Evolutionary conservation across 2,329 filamentous ascomycete genomes (phyloP), one percentile per base, ranked within the genome.

Genomic region (Emergomyces pasteurianus): DNA sequence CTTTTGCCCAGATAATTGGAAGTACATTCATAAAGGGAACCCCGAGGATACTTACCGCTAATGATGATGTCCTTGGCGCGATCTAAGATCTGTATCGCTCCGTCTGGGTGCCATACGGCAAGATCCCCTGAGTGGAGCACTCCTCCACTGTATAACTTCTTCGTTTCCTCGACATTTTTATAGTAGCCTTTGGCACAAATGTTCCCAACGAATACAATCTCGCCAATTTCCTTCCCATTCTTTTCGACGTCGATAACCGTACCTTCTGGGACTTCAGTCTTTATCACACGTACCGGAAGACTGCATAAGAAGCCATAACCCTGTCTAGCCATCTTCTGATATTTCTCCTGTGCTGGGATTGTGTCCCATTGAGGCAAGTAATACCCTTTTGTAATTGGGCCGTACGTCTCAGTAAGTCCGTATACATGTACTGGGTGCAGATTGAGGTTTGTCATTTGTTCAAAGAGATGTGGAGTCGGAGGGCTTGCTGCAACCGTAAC

Each of bases 51-150:
- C 81, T 67, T 78, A 89, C 89, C 89, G 59, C 89, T 95, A 64
- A 99, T 99, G 69, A 99, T 99, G 59, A 99, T 96, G 71, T 99
- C 94, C 78, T 99, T 99, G 16, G 90, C 89, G 23, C 94, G 83
- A 75, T 99, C 94, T 62, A 95, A 79, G 65, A 99, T 96, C 78
- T 97, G 90, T 52, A 91, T 86, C 61, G 89, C 88, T 1, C 92
- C 92, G 71, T 97, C 94, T 0, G 87, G 82, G 76, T 96, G 90
- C 88, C 89, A 92, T 0, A 97, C 92, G 0, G 94, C 94, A 56
- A 99, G 75, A 73, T 99, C 94, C 0, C 94, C 94, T 18, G 88
- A 92, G 75, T 96, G 94, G 68, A 91, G 77, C 23, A 86, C 90
- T 2, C 92, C 92, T 7, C 94, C 94, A 0, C 85, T 86, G 73